Evolutionary conservation across 1,139 yeast species (phyloP), one percentile per base, ranked within the genome.

Genomic region (Candida frijolesensis): DNA sequence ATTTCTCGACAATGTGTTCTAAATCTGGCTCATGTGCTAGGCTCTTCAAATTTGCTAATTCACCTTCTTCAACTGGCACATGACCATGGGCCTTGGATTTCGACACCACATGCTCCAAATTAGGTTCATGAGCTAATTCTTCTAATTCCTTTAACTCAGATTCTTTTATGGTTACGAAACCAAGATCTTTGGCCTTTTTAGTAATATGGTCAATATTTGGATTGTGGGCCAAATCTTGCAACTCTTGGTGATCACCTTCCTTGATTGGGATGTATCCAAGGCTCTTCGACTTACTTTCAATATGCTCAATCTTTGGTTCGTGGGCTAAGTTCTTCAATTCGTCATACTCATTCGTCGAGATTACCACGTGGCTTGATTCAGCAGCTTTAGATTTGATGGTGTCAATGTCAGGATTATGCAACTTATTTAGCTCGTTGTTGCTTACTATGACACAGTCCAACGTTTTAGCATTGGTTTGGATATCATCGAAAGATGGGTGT

Each of bases 191-290:
- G 45, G 77, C 71, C 47, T 67, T 66, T 15, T 59, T 52, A 6
- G 58, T 62, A n/a, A 71, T 51, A 46, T 67, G 65, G 1, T 61
- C 61, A 30, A 57, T 51, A 0, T 77, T 56, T 0, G 80, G 80
- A 10, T 50, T 48, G 10, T 57, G 34, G 4, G 42, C 46, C 48
- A 44, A 49, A 48, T 37, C 33, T 16, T 37, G 45, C 47, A 66
- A 55, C 8, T 38, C 50, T 11, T 48, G 34, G 27, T 56, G 56
- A 14, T 62, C 67, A 5, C 53, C 55, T 8, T 47, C 47, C 7
- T 45, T 43, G 1, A 52, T 25, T 16, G 51, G 25, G 1, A 48
- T 38, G 30, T 37, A 42, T 10, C 48, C 50, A 10, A 30, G 37
- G 14, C 18, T 11, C 32, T 40, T 37, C 2, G 42, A 35, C 25